Percentiles rank a stretch among this genome's conserved stretches.
These are phyloP conservation scores for Eucalyptus cloeziana DNA, from an alignment of 345 rosid species.

Conservation along the genomic window DNA sequence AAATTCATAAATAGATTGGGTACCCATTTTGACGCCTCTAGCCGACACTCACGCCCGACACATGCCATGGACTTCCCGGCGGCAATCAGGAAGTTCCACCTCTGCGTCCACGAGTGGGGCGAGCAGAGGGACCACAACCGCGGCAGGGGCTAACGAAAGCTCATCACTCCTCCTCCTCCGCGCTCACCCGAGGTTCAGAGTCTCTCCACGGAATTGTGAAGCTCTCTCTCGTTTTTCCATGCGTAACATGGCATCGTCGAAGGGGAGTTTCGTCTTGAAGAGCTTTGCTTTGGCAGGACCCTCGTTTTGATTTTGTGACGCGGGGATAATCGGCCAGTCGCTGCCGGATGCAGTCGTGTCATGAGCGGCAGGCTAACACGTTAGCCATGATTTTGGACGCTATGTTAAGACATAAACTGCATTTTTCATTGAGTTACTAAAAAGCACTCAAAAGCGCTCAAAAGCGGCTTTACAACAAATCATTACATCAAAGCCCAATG, in stretches of 20 bases:
- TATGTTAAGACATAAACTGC: too few species aligned
- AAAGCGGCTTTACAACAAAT: neutral
- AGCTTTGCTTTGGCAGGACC: neutral
- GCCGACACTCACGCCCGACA: constrained; percentile 3
- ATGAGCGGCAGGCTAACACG: neutral
- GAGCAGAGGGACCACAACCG: neutral
- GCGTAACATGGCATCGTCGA: neutral
- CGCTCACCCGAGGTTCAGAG: neutral
- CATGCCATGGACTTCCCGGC: constrained; percentile 36
- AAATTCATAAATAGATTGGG: too few species aligned
- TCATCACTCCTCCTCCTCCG: neutral
- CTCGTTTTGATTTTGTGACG: neutral
- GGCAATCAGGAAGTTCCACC: constrained; percentile 20
- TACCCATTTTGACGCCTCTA: too few species aligned
- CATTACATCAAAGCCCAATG: neutral
- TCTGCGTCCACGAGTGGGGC: constrained; percentile 30
- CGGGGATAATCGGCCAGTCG: neutral
- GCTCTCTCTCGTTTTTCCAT: neutral
- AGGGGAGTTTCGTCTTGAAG: neutral
- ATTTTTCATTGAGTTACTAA: neutral
- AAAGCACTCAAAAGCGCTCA: neutral
- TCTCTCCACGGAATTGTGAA: neutral
- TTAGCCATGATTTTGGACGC: neutral
- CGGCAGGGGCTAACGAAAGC: neutral
- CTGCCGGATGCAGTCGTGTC: neutral